Evolutionary conservation across 2,329 filamentous ascomycete genomes (phyloP).

Genomic region (Hirsutella minnesotensis): DNA sequence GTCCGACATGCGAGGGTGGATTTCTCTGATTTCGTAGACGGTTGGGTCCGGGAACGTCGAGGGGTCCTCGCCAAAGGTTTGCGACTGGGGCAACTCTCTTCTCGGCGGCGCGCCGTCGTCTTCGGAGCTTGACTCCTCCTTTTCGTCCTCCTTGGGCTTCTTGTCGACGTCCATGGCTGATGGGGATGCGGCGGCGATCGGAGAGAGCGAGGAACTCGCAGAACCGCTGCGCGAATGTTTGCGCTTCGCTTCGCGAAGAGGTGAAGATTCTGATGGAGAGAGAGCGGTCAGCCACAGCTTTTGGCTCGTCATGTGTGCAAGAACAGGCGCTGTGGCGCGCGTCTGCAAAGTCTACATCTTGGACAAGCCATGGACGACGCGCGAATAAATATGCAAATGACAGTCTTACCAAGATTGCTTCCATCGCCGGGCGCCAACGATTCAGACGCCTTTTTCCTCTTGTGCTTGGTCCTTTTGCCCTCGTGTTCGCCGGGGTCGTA

Average conservation of each 20-base stretch:
- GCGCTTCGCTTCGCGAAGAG: constrained; percentile 38
- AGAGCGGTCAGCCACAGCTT: neutral
- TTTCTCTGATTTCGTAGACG: constrained; percentile 78
- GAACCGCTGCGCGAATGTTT: constrained; percentile 43
- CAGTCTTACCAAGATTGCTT: constrained; percentile 16
- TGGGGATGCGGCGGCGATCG: constrained; percentile 37
- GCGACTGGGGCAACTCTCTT: constrained; percentile 59
- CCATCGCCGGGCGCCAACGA: constrained; percentile 43
- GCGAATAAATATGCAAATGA: neutral
- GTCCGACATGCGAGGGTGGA: constrained; percentile 64
- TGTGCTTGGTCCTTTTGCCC: constrained; percentile 53
- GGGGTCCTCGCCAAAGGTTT: constrained; percentile 87
- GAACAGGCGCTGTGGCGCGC: neutral
- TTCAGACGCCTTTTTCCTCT: constrained; percentile 66
- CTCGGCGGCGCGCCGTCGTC: constrained; percentile 50
- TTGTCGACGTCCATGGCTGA: constrained; percentile 48
- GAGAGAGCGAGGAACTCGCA: constrained; percentile 48
- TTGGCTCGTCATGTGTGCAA: neutral
- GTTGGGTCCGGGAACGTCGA: constrained; percentile 86
- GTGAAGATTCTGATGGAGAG: constrained; percentile 39
- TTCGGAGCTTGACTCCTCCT: constrained; percentile 39
- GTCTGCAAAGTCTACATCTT: too few species aligned
- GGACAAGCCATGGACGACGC: too few species aligned
- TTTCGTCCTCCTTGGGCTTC: constrained; percentile 30
- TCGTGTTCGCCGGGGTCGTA: constrained; percentile 37